A percentile compares a stretch with the other conserved stretches of the same genome.
Conservation (phyloP, 371 early-diverging fungal species). For the Gilbertella persicaria region DNA sequence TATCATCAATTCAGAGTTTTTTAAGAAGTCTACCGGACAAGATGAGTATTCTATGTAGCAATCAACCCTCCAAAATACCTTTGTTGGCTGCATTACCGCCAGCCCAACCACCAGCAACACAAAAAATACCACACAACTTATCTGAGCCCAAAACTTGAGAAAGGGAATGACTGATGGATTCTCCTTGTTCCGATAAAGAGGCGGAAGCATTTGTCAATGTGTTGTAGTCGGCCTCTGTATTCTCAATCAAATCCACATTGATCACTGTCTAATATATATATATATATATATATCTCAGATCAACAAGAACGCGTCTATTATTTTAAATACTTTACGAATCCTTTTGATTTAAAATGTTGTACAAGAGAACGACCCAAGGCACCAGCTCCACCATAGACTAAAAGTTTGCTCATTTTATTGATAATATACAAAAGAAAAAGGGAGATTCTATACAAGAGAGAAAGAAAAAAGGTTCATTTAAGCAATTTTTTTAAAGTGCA, state of each 20-base stretch:
- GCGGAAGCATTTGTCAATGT: constrained; percentile 53
- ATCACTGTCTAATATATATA: constrained; percentile 69
- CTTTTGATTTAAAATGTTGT: constrained; percentile 64
- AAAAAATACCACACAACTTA: constrained; percentile 83
- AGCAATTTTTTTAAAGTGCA: background rate
- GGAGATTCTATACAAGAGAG: background rate
- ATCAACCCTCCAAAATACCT: constrained; percentile 44
- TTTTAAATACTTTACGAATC: constrained; percentile 62
- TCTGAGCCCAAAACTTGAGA: constrained; percentile 31
- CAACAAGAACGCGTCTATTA: background rate
- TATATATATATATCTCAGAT: constrained; percentile 25
- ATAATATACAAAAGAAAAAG: constrained; percentile 7
- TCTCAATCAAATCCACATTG: constrained; percentile 76
- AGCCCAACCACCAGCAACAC: constrained; percentile 97
- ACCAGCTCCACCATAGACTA: constrained; percentile 92
- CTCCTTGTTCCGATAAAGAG: constrained; percentile 63
- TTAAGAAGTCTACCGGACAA: constrained; percentile 60
- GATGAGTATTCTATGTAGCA: background rate
- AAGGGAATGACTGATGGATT: constrained; percentile 46
- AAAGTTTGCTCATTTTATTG: constrained; percentile 56
- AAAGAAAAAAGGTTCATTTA: background rate
- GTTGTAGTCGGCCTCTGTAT: constrained; percentile 74
- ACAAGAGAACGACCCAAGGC: constrained; percentile 86
- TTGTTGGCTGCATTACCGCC: constrained; percentile 85
- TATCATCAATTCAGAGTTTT: constrained; percentile 72